Percentiles rank a stretch among this genome's conserved stretches.
phyloP scores from a whole-genome alignment of 1,284 basidiomycete species.

The Pascua guehoae region DNA sequence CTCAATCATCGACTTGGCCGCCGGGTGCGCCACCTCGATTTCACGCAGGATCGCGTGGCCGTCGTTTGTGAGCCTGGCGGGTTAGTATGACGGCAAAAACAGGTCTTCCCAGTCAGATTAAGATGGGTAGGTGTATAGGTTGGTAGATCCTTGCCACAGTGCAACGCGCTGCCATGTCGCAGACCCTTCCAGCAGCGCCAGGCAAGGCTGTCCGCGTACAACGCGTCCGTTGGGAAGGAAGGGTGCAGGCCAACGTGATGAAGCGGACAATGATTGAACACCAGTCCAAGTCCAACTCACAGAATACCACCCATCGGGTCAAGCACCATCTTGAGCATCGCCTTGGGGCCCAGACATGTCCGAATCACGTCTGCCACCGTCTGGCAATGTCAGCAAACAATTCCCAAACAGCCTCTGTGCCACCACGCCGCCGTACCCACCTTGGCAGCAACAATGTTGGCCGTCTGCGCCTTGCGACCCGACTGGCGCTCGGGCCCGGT shows the following conservation, averaged over 20 bases:
- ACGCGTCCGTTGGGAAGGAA: too few relatives aligned
- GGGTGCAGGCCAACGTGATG: too few relatives aligned
- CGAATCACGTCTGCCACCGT: conserved; percentile 98
- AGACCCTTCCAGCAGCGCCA: too few relatives aligned
- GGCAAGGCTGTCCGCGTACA: too few relatives aligned
- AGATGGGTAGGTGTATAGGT: too few relatives aligned
- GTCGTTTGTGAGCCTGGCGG: conserved; percentile 84
- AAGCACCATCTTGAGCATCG: conserved; percentile 99
- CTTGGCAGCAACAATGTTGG: conserved; percentile 97
- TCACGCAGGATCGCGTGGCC: conserved; percentile 96
- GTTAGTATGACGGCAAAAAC: conserved; percentile 3
- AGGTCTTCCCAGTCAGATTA: too few relatives aligned
- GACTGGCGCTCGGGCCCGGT: conserved; percentile 88
- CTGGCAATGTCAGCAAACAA: conserved; percentile 50
- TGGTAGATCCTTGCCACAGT: too few relatives aligned
- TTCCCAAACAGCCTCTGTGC: too few relatives aligned
- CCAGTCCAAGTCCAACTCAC: conserved; percentile 52
- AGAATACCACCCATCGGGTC: conserved; percentile 97
- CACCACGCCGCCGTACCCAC: too few relatives aligned
- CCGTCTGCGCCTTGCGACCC: conserved; percentile 92
- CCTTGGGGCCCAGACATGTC: conserved; percentile 94
- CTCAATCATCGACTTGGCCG: conserved; percentile 99
- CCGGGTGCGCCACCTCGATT: conserved; percentile 96
- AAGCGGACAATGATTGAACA: too few relatives aligned
- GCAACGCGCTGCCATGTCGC: neutral